Conservation (phyloP, 768 basidiomycete species). For the Trametes maxima region DNA sequence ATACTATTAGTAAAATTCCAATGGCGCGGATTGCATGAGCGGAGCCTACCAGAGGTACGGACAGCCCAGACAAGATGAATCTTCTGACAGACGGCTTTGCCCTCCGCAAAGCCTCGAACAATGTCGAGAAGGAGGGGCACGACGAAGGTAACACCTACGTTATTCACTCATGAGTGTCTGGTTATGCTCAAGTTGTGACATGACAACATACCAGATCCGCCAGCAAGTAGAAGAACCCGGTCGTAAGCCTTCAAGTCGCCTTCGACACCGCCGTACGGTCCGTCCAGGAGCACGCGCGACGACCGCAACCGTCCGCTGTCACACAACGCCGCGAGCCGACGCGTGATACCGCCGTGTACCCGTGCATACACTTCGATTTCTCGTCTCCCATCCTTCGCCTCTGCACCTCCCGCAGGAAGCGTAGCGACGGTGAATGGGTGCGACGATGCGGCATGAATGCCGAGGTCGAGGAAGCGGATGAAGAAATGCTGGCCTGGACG, state of each 20-base stretch:
- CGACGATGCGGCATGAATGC: slow-evolving; percentile 32
- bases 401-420: slow-evolving; percentile 9
- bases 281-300: slow-evolving; percentile 32
- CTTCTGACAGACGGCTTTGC: slow-evolving; percentile 21
- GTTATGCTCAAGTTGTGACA: slow-evolving; percentile 13
- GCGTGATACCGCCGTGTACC: slow-evolving; percentile 35
- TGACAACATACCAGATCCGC: slow-evolving; percentile 35
- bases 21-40: background rate
- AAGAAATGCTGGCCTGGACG: slow-evolving; percentile 38
- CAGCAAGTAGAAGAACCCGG: slow-evolving; percentile 35
- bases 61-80: slow-evolving; percentile 32
- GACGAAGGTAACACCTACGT: slow-evolving; percentile 1
- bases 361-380: slow-evolving; percentile 30
- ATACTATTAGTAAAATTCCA: background rate
- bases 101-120: slow-evolving; percentile 20
- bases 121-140: slow-evolving; percentile 34
- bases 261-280: slow-evolving; percentile 36
- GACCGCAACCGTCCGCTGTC: slow-evolving; percentile 19
- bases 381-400: slow-evolving; percentile 1
- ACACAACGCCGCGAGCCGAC: slow-evolving; percentile 11
- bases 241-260: slow-evolving; percentile 32
- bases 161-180: slow-evolving; percentile 26
- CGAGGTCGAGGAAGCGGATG: slow-evolving; percentile 31
- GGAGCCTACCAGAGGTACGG: slow-evolving; percentile 21
- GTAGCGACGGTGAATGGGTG: slow-evolving; percentile 41